Evolutionary conservation across 257 asterid species (phyloP), one percentile per base, ranked within the genome.

Genomic region (Orobanche coerulescens): DNA sequence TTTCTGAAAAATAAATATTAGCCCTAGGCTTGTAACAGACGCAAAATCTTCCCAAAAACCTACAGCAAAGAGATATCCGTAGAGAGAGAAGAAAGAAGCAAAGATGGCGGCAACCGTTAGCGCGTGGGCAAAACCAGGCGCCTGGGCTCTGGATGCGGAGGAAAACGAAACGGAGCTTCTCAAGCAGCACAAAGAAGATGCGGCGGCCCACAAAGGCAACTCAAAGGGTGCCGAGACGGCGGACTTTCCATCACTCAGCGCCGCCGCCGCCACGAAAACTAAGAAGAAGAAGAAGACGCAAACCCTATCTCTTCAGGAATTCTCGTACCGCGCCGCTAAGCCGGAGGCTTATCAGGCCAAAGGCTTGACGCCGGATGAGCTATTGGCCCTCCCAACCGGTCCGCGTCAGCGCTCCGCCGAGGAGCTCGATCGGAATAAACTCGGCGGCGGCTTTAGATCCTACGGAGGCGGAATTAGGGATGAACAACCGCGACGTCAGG

Each of bases 71-170:
- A 8, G 8, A 1, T 18, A 1, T 30, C 34, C 24, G 13, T 44
- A 43, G 48, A 31, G 52, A 66, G 30, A 59, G 53, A 5, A 59
- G 22, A 55, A 48, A 48, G 36, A 34, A 66, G 63, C 71, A 58
- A 81, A 12, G 65, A 88, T 88, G 98, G 96, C 95, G 88, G 92
- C 93, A 65, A 86, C 90, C 28, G 82, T 74, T 57, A 78, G 88
- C 79, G 85, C 90, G 76, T 92, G 96, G 96, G 50, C 68, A 0
- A 92, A 92, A 62, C 96, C 98, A 69, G 94, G 94, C 72, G 95
- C 94, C 2, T 91, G 98, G 98, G 96, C 96, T 7, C 62, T 84
- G 4, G 98, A 88, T 67, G 76, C 95, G 25, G 96, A 91, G 69
- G 87, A 91, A 43, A 71, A 85, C 70, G 98, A 91, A 68, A 68